Evolutionary conservation across 2,329 filamentous ascomycete genomes (phyloP).

Genomic region (Biscogniauxia marginata): DNA sequence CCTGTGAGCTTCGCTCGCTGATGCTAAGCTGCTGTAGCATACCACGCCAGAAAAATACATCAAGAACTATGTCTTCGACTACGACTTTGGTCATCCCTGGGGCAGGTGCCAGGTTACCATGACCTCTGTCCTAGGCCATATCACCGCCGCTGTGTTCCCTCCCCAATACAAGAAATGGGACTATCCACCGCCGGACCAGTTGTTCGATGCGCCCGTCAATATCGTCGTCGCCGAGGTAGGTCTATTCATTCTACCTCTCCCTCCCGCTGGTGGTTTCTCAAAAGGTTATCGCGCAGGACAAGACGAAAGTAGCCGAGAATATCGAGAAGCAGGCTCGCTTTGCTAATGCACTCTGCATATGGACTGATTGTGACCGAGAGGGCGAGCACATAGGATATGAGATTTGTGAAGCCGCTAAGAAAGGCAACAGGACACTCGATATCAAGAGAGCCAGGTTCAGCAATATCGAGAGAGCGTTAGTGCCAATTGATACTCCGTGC

Average conservation of each 20-base stretch:
- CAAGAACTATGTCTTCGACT: conserved; percentile 93
- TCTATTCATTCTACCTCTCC: neutral
- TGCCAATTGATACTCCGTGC: conserved; percentile 7
- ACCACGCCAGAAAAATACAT: conserved; percentile 73
- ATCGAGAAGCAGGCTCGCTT: conserved; percentile 75
- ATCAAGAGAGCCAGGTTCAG: conserved; percentile 89
- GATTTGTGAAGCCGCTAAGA: conserved; percentile 76
- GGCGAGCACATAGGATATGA: conserved; percentile 95
- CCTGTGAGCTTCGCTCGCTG: conserved; percentile 5
- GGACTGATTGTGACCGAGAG: conserved; percentile 98
- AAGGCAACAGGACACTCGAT: conserved; percentile 70
- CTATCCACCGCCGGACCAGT: conserved; percentile 70
- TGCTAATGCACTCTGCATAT: conserved; percentile 81
- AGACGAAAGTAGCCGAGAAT: conserved; percentile 78
- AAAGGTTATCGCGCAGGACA: conserved; percentile 56
- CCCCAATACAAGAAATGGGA: conserved; percentile 74
- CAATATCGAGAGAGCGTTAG: conserved; percentile 88
- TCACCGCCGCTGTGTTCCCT: conserved; percentile 78
- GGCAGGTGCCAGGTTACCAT: conserved; percentile 83
- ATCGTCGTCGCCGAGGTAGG: conserved; percentile 65
- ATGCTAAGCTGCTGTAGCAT: conserved; percentile 46
- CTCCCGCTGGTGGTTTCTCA: conserved; percentile 1
- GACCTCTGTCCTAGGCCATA: conserved; percentile 89
- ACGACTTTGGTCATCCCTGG: conserved; percentile 79
- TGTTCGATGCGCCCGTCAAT: conserved; percentile 80